Base-by-base conservation (phyloP, 441 rosid species). In the Kokia cookei region DNA sequence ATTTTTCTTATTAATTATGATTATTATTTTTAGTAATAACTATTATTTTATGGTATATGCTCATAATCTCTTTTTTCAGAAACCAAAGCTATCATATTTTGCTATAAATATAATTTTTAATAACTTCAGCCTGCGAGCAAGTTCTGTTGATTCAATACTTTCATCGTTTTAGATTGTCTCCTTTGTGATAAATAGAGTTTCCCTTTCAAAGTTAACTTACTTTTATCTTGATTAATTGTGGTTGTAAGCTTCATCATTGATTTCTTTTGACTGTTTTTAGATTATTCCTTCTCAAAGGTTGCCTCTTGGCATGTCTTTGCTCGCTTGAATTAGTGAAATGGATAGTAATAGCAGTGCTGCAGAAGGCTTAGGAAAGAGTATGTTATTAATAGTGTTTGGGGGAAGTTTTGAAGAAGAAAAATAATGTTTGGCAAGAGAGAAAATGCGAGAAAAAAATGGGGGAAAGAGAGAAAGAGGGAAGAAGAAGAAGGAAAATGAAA, bases 301-400 rank as follows among this genome's bases (percentile, higher is more conserved):
- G 19, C 80, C 76, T 65, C 26, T 63, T 57, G 75, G 72, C 67
- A 17, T 61, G 47, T 42, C 53, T 7, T 74, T 75, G 70, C 63
- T 76, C 78, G 75, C 60, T 76, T 80, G 84, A 82, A 32, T 55
- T 72, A 71, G 82, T 82, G 65, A 66, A 81, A 93, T 93, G 99
- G 98, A 93, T 24, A 83, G 77, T 77, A 79, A 74, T 77, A 83
- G 78, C 78, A 80, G 76, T 76, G 65, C 84, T 75, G 84, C 89
- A 50, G 92, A 93, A 37, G 80, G 81, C 71, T 32, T 82, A 78
- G 76, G 53, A 76, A 94, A 87, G 86, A 79, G 84, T 65, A 86
- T 81, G 80, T 84, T 87, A 55, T 19, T 19, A 19, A 19, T 19
- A 19, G 22, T 19, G 22, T 19, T 19, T 19, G 22, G 22, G 22